Evolutionary conservation across 495 filamentous ascomycete species (phyloP).

Genomic region (Tuber borchii): DNA sequence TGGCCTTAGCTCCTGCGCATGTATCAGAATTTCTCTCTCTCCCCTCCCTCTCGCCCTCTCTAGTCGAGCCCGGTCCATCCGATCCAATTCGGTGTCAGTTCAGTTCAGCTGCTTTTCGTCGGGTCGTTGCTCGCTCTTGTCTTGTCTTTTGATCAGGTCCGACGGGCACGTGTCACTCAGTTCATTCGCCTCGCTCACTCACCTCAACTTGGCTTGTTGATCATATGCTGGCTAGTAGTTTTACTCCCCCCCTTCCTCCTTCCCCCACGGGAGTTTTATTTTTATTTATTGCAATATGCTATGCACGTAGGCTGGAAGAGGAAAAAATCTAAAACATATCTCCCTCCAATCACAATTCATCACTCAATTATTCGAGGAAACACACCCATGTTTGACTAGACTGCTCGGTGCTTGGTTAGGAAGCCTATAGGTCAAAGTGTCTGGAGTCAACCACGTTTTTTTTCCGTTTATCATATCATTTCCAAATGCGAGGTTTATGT

Average conservation of each 20-base stretch:
- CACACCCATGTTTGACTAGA: background rate
- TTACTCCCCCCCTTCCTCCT: background rate
- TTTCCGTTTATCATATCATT: constrained; percentile 2
- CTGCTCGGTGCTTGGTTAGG: background rate
- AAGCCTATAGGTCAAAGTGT: background rate
- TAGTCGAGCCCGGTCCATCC: background rate
- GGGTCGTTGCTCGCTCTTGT: background rate
- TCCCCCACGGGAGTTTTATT: background rate
- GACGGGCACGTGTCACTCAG: background rate
- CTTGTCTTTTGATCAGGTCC: background rate
- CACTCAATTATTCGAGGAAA: background rate
- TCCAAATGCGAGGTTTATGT: background rate
- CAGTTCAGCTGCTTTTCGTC: constrained; percentile 1
- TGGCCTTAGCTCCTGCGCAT: background rate
- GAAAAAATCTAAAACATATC: background rate
- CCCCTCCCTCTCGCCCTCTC: background rate
- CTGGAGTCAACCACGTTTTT: background rate
- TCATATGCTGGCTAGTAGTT: background rate
- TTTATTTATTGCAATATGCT: background rate
- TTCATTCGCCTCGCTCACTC: background rate
- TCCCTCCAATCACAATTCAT: background rate
- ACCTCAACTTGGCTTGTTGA: background rate
- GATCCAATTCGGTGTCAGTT: background rate
- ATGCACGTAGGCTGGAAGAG: background rate
- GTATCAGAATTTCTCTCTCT: background rate